Conservation (phyloP, 1,284 basidiomycete species). For the Irpex rosettiformis region DNA sequence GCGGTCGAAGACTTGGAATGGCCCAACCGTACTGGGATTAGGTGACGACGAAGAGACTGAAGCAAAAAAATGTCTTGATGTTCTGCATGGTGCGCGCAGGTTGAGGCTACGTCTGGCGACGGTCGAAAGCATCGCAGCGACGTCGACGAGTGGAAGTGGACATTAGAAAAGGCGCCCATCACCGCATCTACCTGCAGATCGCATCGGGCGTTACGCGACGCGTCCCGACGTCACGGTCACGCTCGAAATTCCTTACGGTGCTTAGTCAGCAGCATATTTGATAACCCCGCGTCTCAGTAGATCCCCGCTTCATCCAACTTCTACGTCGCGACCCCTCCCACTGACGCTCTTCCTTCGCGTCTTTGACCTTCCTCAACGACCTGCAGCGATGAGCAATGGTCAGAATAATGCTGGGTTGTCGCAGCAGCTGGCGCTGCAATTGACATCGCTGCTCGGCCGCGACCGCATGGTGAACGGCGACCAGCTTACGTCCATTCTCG, state of each 20-base stretch:
- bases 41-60: slow-evolving; percentile 30
- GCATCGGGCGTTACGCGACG: background rate
- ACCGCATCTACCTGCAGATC: too few species aligned
- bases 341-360: background rate
- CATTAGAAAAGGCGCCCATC: too few species aligned
- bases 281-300: background rate
- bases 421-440: background rate
- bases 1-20: slow-evolving; percentile 89
- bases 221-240: background rate
- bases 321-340: background rate
- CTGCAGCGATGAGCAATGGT: background rate
- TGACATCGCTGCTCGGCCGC: background rate
- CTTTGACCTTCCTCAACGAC: background rate
- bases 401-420: background rate
- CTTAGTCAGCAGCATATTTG: background rate
- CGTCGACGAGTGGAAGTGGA: background rate
- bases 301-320: background rate
- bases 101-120: background rate
- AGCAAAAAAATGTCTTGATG: slow-evolving; percentile 11
- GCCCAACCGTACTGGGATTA: slow-evolving; percentile 42
- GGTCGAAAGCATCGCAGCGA: background rate
- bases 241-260: background rate
- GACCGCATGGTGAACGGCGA: background rate
- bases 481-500: background rate
- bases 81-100: background rate